Conservation (phyloP, 225 moss, liverwort and hornwort genomes). For the Straminergon stramineum region DNA sequence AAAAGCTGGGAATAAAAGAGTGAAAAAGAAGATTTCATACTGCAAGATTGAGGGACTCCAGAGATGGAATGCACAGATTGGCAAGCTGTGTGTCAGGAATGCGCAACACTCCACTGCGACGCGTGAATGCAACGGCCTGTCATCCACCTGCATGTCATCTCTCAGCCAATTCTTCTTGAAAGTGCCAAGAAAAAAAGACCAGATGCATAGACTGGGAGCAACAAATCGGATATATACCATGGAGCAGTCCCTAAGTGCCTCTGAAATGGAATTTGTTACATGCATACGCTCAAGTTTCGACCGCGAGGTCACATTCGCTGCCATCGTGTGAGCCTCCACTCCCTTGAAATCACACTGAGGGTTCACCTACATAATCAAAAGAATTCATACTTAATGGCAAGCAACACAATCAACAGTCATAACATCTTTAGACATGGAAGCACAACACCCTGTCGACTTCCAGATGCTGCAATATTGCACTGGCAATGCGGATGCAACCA, state of each 20-base stretch:
- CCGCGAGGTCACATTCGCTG: conserved; percentile 37
- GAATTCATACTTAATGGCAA: background rate
- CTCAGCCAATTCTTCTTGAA: conserved; percentile 1
- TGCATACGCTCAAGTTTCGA: conserved; percentile 21
- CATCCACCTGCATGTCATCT: conserved; percentile 23
- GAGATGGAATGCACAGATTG: conserved; percentile 19
- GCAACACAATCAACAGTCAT: background rate
- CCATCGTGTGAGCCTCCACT: conserved; percentile 45
- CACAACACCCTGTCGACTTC: background rate
- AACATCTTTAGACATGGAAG: background rate
- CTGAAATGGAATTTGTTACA: conserved; percentile 19
- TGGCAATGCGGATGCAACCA: background rate
- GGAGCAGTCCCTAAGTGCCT: conserved; percentile 37
- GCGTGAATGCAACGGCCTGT: conserved; percentile 51
- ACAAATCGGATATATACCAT: conserved; percentile 12
- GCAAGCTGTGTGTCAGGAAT: conserved; percentile 34
- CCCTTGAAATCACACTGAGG: conserved; percentile 43
- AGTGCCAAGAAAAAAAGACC: background rate
- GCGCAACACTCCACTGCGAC: conserved; percentile 39
- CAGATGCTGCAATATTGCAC: background rate
- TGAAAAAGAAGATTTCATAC: background rate
- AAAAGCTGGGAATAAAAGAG: background rate
- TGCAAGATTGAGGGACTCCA: conserved; percentile 15
- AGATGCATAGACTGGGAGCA: background rate
- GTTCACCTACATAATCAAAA: conserved; percentile 24